phyloP scores from a whole-genome alignment of 257 asterid genomes.

The Osmanthus fragrans region DNA sequence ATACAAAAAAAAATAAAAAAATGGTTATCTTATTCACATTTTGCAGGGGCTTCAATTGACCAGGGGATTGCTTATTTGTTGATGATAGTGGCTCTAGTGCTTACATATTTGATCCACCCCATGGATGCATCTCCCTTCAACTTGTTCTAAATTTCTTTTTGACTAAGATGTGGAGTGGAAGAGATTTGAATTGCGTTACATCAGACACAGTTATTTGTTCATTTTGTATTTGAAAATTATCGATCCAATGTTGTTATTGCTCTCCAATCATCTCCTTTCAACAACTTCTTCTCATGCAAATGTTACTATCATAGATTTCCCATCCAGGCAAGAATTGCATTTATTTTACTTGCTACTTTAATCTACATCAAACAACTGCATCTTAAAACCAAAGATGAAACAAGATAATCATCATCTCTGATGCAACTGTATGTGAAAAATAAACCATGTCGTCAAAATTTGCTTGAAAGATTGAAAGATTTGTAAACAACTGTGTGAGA shows the following conservation, averaged over 20 bases:
- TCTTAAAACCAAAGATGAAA: constrained; percentile 13
- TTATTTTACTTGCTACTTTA: neutral
- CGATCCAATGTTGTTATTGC: neutral
- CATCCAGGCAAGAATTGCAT: neutral
- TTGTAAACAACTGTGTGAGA: neutral
- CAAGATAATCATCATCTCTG: neutral
- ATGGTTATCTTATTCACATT: neutral
- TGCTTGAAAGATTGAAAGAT: neutral
- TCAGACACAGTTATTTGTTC: neutral
- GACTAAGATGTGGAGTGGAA: neutral
- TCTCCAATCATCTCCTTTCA: neutral
- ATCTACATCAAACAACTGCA: neutral
- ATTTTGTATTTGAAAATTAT: neutral
- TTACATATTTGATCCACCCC: constrained; percentile 38
- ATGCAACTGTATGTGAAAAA: neutral
- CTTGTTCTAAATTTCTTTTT: constrained; percentile 15
- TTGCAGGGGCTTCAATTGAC: constrained; percentile 41
- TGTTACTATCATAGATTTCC: no score
- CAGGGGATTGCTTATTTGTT: constrained; percentile 41
- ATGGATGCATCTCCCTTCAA: constrained; percentile 27
- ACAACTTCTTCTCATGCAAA: neutral
- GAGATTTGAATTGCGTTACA: neutral
- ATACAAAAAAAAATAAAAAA: no score
- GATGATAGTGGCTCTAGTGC: constrained; percentile 38
- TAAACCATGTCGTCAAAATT: neutral